Percentiles rank a stretch among this genome's conserved stretches.
Conservation (phyloP, 805 yeast genomes). For the Hanseniaspora mollemarum region DNA sequence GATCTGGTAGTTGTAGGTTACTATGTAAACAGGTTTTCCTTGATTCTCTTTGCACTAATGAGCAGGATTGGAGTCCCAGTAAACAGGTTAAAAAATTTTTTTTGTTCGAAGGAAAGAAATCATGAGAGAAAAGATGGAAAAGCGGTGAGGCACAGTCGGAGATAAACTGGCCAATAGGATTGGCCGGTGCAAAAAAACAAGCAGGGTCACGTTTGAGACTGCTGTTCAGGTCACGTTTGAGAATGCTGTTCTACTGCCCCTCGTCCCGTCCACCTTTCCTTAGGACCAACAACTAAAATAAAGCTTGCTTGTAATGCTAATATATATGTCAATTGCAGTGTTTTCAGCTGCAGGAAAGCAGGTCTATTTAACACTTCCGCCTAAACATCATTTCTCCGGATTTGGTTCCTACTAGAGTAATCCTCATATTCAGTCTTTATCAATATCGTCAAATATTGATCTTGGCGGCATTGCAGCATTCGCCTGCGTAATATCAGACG, state of each 20-base stretch:
- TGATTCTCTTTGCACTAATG: not conserved
- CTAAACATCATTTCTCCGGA: too few species aligned
- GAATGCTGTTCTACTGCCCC: too few species aligned
- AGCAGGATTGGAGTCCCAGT: too few species aligned
- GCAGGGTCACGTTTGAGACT: too few species aligned
- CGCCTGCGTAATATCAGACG: not conserved
- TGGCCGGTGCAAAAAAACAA: not conserved
- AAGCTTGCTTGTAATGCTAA: not conserved
- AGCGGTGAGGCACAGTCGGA: not conserved
- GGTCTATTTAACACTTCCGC: not conserved
- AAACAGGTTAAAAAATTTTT: not conserved
- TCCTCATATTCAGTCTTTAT: constrained; percentile 13
- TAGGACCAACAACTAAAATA: not conserved
- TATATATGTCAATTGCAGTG: not conserved
- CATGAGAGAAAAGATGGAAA: not conserved
- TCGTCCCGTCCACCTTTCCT: not conserved
- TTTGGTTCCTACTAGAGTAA: too few species aligned
- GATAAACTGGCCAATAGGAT: not conserved
- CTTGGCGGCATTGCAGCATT: constrained; percentile 27
- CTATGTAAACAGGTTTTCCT: not conserved
- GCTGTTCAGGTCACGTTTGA: too few species aligned
- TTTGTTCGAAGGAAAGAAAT: not conserved
- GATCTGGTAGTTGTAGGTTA: not conserved
- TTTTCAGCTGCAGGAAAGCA: not conserved
- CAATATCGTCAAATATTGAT: constrained; percentile 31